Conservation (phyloP, 345 rosid species). For the Citrus australasica region DNA sequence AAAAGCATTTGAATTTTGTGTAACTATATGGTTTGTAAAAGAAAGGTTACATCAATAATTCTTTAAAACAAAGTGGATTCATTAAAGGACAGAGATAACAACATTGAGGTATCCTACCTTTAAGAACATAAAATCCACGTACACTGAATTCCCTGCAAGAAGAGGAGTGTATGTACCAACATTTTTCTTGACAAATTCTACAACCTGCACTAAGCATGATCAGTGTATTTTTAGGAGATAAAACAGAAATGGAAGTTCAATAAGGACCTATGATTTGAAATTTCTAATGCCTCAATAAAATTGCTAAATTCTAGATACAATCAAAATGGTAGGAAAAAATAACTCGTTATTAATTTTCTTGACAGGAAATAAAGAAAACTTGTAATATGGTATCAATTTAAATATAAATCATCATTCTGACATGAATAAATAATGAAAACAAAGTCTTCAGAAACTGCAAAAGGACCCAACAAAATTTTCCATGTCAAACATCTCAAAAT, state of each 20-base stretch:
- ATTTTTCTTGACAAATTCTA: conserved; percentile 64
- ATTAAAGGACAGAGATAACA: neutral
- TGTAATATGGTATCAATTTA: neutral
- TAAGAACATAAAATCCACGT: conserved; percentile 65
- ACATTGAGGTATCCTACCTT: conserved; percentile 46
- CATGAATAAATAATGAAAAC: neutral
- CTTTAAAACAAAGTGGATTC: neutral
- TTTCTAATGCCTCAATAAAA: neutral
- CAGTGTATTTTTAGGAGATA: neutral
- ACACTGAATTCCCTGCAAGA: conserved; percentile 86
- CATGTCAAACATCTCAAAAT: neutral
- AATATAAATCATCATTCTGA: neutral
- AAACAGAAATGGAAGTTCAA: conserved; percentile 1
- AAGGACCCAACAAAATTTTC: neutral
- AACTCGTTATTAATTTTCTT: neutral
- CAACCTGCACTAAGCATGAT: conserved; percentile 51
- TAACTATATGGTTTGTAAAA: neutral
- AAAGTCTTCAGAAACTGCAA: neutral
- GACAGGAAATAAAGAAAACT: neutral
- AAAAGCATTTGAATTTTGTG: neutral
- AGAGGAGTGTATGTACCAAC: conserved; percentile 58
- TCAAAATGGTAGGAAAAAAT: conserved; percentile 7
- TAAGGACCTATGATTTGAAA: neutral
- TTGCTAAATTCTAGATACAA: neutral
- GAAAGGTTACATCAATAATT: neutral